Evolutionary conservation across 495 filamentous ascomycete genomes (phyloP).

Genomic region (Talaromyces proteolyticus): DNA sequence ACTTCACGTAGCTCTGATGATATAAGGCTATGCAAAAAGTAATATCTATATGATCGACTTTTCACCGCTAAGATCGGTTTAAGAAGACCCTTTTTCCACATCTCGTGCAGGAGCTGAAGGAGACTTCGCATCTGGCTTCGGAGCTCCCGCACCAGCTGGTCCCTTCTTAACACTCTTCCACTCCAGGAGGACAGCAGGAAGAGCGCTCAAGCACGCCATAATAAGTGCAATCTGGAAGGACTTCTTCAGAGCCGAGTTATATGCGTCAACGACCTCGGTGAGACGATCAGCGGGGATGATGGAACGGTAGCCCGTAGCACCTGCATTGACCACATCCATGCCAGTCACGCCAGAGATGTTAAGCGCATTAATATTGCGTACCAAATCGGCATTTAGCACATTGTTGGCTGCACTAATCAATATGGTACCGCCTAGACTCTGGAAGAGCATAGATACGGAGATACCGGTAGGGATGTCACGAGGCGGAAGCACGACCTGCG

Average conservation of each 20-base stretch:
- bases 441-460: background rate
- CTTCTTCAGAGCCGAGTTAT: constrained; percentile 19
- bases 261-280: constrained; percentile 17
- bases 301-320: constrained; percentile 57
- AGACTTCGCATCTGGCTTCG: too few relatives aligned
- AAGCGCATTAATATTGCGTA: constrained; percentile 49
- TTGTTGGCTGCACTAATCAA: constrained; percentile 55
- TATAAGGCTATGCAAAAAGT: too few relatives aligned
- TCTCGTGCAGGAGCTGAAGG: too few relatives aligned
- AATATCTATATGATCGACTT: too few relatives aligned
- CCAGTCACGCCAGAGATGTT: constrained; percentile 41
- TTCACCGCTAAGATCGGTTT: too few relatives aligned
- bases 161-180: constrained; percentile 47
- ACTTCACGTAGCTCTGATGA: too few relatives aligned
- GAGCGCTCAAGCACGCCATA: constrained; percentile 24
- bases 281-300: constrained; percentile 30
- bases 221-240: constrained; percentile 20
- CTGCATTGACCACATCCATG: constrained; percentile 42
- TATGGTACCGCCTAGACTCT: constrained; percentile 61
- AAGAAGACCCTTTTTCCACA: too few relatives aligned
- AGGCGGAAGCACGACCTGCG: constrained; percentile 17
- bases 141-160: too few relatives aligned
- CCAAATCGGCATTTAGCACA: constrained; percentile 50
- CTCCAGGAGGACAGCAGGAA: constrained; percentile 35
- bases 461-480: constrained; percentile 50